Base-by-base conservation (phyloP, 1,284 basidiomycete species). In the Ceraceosorus guamensis region DNA sequence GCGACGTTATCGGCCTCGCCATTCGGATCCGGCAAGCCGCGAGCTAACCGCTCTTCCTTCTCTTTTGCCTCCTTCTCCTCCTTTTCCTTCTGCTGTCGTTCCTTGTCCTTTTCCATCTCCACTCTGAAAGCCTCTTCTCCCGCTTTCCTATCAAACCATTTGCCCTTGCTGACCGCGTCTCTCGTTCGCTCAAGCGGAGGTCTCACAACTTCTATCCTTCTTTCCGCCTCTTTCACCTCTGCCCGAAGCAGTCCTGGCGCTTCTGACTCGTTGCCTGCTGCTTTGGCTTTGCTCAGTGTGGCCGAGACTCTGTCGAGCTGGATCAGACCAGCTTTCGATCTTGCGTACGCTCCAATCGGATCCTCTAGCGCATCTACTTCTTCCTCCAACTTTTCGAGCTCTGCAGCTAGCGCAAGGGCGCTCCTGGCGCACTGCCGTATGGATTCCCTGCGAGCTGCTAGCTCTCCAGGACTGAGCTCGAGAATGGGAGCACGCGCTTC, bases 1-100 rank as follows among this genome's bases (percentile, higher is more conserved):
- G 79, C 76, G 33, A 91, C 78, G 45, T 75, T 3, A 71, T 73
- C 24, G 77, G 73, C 54, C 65, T 81, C 65, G 60, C 77, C 52
- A 63, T 79, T 67, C 70, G 80, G 52, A 46, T 49, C 57, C 48
- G 53, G 54, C 39, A 59, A 39, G 3, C 6, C 16, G 51, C n/a
- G 47, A 52, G 16, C 24, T 59, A n/a, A n/a, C n/a, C n/a, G n/a
- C n/a, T n/a, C n/a, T n/a, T n/a, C n/a, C 50, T 55, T 54, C 35
- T 63, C 62, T 43, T 60, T 55, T 30, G 46, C 52, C 31, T 62
- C 65, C 30, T 68, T 63, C 53, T 66, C 60, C 51, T 62, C 62
- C 41, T 57, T 58, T 47, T 63, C 53, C 48, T 58, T 60, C 43
- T 58, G 52, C 48, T 63, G 62, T n/a, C 65, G 67, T 55, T 70